Conservation (phyloP, 2,329 filamentous ascomycete genomes). For the Pyrenochaeta sp. region DNA sequence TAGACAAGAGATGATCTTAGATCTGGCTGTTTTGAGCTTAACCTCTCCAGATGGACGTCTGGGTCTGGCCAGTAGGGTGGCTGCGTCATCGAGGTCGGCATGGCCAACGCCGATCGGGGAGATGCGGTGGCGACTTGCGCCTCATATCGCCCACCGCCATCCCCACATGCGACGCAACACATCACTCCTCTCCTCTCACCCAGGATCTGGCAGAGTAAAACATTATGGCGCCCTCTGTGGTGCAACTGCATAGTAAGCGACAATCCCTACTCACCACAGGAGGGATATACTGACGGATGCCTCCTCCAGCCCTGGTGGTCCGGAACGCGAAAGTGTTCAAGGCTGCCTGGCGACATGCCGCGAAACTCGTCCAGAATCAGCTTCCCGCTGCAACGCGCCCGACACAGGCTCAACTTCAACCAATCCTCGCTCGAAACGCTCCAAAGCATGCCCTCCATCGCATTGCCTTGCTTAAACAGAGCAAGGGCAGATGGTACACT, state of each 20-base stretch:
- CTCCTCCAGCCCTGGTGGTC: constrained; percentile 51
- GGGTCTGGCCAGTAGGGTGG: too few relatives aligned
- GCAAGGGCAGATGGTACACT: constrained; percentile 69
- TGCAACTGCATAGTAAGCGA: constrained; percentile 49
- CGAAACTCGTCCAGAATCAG: constrained; percentile 55
- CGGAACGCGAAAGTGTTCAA: constrained; percentile 52
- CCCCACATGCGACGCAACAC: constrained; percentile 22
- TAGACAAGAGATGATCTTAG: too few relatives aligned
- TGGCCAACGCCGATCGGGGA: constrained; percentile 14
- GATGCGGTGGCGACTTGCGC: constrained; percentile 27
- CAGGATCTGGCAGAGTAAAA: constrained; percentile 22
- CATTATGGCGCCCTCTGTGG: constrained; percentile 49
- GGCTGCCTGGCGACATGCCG: constrained; percentile 57
- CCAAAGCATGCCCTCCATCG: constrained; percentile 68
- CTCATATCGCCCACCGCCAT: constrained; percentile 24
- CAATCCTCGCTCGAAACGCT: constrained; percentile 64
- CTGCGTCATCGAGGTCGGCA: constrained; percentile 22
- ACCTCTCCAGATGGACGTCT: too few relatives aligned
- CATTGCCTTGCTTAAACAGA: constrained; percentile 68
- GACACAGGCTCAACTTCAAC: constrained; percentile 61
- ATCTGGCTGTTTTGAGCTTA: too few relatives aligned
- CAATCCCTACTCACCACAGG: too few relatives aligned
- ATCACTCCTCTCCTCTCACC: constrained; percentile 16
- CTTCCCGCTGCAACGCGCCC: constrained; percentile 53
- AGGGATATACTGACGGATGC: too few relatives aligned